A percentile compares a stretch with the other conserved stretches of the same genome.
Conservation (phyloP, 768 basidiomycete species). For the Tephrocybe rancida region DNA sequence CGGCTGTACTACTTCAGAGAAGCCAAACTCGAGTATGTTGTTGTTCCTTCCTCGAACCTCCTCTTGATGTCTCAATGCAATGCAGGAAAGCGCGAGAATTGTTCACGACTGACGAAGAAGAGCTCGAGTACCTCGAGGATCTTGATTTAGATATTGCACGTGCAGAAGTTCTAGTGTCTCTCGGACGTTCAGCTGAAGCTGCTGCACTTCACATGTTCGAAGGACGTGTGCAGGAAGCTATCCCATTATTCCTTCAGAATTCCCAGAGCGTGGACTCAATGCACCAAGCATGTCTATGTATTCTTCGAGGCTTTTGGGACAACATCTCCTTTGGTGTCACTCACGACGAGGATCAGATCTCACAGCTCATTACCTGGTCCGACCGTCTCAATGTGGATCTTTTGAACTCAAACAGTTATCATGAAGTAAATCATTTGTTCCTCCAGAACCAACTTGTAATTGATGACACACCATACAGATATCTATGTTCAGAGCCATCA, state of each 20-base stretch:
- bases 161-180: slow-evolving; percentile 42
- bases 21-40: slow-evolving; percentile 34
- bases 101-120: slow-evolving; percentile 54
- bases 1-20: slow-evolving; percentile 46
- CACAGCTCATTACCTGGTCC: slow-evolving; percentile 28
- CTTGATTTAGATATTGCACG: slow-evolving; percentile 52
- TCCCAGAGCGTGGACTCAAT: slow-evolving; percentile 24
- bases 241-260: slow-evolving; percentile 44
- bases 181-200: slow-evolving; percentile 48
- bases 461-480: slow-evolving; percentile 1
- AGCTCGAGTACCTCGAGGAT: slow-evolving; percentile 58
- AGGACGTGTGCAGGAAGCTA: slow-evolving; percentile 48
- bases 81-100: slow-evolving; percentile 47
- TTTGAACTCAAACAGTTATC: slow-evolving; percentile 3
- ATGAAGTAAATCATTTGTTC: not conserved
- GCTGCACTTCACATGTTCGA: slow-evolving; percentile 52
- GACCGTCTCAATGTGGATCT: slow-evolving; percentile 13
- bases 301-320: slow-evolving; percentile 49
- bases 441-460: not conserved
- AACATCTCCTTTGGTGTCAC: slow-evolving; percentile 40
- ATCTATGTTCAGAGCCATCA: slow-evolving; percentile 22
- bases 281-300: slow-evolving; percentile 35
- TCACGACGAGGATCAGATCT: slow-evolving; percentile 11
- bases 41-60: not conserved
- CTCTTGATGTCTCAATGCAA: not conserved